Evolutionary conservation across 345 rosid species (phyloP).

Genomic region (Heritiera fomes): DNA sequence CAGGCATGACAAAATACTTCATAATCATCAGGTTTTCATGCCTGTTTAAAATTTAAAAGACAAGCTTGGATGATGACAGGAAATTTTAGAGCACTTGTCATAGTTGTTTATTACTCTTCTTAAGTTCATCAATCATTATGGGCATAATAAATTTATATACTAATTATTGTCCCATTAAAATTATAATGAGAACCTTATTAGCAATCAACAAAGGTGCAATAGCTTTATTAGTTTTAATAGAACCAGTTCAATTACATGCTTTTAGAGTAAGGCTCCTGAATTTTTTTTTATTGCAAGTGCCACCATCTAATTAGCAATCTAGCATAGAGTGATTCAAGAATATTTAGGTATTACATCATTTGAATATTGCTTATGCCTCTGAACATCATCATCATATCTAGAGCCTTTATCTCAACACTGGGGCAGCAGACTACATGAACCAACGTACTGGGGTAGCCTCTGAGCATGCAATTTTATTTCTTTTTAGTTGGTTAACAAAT

Average conservation of each 20-base stretch:
- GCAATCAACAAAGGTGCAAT: background rate
- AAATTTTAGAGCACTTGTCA: background rate
- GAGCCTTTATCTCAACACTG: too few species aligned
- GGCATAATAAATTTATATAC: background rate
- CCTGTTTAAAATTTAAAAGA: background rate
- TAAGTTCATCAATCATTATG: background rate
- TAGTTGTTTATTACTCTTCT: background rate
- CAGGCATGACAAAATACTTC: background rate
- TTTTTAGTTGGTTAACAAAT: slow-evolving; percentile 5
- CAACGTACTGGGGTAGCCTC: background rate
- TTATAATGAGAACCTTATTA: background rate
- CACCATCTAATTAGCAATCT: background rate
- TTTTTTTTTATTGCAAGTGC: background rate
- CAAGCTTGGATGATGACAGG: background rate
- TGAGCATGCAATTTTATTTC: background rate
- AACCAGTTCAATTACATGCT: background rate
- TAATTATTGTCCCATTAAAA: background rate
- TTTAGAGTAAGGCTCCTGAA: background rate
- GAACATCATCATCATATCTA: background rate
- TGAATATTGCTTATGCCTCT: background rate
- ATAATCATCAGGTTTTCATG: background rate
- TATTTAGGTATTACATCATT: background rate
- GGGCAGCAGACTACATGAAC: too few species aligned
- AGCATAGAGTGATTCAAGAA: background rate
- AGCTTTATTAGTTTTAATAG: background rate